These are phyloP conservation scores for Colletotrichum costaricense DNA, from an alignment of 2,329 filamentous ascomycete genomes.

Conservation along the genomic window DNA sequence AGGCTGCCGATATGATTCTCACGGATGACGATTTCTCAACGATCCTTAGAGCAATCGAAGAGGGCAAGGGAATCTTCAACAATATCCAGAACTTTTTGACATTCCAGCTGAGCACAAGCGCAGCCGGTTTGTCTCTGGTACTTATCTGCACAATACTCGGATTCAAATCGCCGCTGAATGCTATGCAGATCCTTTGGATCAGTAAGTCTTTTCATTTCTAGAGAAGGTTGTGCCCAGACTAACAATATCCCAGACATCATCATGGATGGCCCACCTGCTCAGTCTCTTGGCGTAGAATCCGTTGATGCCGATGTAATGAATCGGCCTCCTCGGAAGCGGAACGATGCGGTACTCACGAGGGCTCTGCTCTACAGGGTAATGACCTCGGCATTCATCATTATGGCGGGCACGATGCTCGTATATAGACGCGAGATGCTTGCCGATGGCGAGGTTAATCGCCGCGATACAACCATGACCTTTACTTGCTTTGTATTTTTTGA, in stretches of 20 bases:
- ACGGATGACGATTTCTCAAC: conserved; percentile 92
- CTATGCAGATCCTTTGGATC: conserved; percentile 99
- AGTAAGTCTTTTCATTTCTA: conserved; percentile 71
- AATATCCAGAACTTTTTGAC: conserved; percentile 99
- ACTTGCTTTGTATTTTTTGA: conserved; percentile 99
- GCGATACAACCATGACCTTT: conserved; percentile 99
- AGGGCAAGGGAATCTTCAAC: conserved; percentile 99
- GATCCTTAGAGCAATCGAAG: conserved; percentile 94
- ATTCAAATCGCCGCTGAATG: conserved; percentile 94
- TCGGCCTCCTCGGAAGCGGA: conserved; percentile 84
- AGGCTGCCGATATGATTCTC: conserved; percentile 92
- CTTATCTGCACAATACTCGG: conserved; percentile 92
- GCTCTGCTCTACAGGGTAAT: conserved; percentile 86
- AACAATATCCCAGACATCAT: conserved; percentile 80
- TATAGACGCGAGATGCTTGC: conserved; percentile 92
- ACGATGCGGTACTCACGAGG: conserved; percentile 90
- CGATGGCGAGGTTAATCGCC: conserved; percentile 85
- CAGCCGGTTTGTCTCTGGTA: conserved; percentile 90
- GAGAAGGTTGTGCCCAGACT: conserved; percentile 5
- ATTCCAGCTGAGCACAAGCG: conserved; percentile 97
- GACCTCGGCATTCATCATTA: conserved; percentile 89
- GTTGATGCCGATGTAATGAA: conserved; percentile 96
- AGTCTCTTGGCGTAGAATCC: conserved; percentile 94
- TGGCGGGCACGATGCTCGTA: conserved; percentile 89
- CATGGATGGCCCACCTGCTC: conserved; percentile 98